phyloP scores from a whole-genome alignment of 495 filamentous ascomycete species.

The Zalerion maritima region DNA sequence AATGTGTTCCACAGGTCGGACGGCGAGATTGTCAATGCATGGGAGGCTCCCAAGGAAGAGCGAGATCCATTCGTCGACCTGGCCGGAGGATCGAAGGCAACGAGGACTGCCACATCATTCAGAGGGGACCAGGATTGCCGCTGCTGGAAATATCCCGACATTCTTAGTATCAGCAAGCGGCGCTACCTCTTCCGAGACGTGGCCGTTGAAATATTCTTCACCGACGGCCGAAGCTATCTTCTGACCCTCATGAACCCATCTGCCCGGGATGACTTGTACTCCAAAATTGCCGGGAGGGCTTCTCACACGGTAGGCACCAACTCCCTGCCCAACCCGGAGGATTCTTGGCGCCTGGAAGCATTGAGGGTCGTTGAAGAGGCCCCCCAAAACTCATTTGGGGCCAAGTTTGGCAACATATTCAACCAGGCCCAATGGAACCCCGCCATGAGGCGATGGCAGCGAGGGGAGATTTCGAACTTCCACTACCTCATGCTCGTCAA shows the following conservation, averaged over 20 bases:
- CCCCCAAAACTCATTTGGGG: conserved; percentile 62
- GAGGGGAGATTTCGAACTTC: conserved; percentile 94
- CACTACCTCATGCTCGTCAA: conserved; percentile 98
- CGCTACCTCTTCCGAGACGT: conserved; percentile 93
- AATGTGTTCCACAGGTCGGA: conserved; percentile 87
- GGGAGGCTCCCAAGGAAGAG: conserved; percentile 84
- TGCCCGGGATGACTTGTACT: conserved; percentile 64
- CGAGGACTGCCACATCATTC: conserved; percentile 30
- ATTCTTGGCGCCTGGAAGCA: conserved; percentile 78
- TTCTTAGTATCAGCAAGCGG: conserved; percentile 92
- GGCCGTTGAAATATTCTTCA: conserved; percentile 89
- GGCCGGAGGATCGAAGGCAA: conserved; percentile 64
- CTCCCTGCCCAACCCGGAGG: conserved; percentile 40
- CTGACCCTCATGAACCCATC: conserved; percentile 61
- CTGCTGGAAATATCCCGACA: conserved; percentile 86
- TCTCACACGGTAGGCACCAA: conserved; percentile 49
- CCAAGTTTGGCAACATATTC: conserved; percentile 91
- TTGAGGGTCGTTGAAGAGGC: conserved; percentile 68
- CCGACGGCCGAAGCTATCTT: conserved; percentile 88
- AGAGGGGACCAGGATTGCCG: conserved; percentile 60
- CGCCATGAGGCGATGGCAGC: conserved; percentile 79
- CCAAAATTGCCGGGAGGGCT: conserved; percentile 57
- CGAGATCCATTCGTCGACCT: conserved; percentile 90
- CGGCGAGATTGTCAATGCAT: conserved; percentile 90
- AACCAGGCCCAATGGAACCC: conserved; percentile 60